These are phyloP conservation scores for Crotalaria pallida DNA, from an alignment of 306 rosid species.

Conservation along the genomic window DNA sequence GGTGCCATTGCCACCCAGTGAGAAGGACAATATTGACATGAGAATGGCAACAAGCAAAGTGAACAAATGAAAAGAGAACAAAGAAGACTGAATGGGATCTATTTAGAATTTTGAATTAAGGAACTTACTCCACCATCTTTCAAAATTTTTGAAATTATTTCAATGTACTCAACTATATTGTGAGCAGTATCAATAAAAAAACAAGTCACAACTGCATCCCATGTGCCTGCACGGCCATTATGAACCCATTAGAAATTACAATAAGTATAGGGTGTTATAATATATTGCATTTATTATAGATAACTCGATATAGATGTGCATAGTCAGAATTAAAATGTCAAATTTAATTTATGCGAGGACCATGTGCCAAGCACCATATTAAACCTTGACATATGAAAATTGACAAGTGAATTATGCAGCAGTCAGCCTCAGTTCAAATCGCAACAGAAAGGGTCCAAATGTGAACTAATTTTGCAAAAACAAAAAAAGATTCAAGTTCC, in stretches of 20 bases:
- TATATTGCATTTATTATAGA: neutral
- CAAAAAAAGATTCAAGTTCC: neutral
- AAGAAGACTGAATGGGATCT: neutral
- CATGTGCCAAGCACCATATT: neutral
- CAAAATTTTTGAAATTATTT: constrained; percentile 74
- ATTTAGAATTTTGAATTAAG: constrained; percentile 17
- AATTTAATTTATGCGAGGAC: neutral
- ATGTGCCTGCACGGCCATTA: constrained; percentile 57
- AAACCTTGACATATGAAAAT: neutral
- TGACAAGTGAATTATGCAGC: neutral
- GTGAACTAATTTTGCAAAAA: neutral
- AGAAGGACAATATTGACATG: neutral
- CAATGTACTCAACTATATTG: constrained; percentile 82
- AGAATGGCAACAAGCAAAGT: neutral
- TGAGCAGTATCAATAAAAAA: constrained; percentile 96
- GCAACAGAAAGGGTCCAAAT: neutral
- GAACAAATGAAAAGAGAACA: neutral
- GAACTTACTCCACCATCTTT: constrained; percentile 94
- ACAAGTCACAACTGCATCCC: constrained; percentile 97
- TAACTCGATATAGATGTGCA: neutral
- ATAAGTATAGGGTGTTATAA: neutral
- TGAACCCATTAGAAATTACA: constrained; percentile 23
- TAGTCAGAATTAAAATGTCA: neutral
- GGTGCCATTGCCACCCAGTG: constrained; percentile 28
- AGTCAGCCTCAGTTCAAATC: neutral